Evolutionary conservation across 176 grass and related monocot species (phyloP).

Genomic region (Thinopyrum elongatum): DNA sequence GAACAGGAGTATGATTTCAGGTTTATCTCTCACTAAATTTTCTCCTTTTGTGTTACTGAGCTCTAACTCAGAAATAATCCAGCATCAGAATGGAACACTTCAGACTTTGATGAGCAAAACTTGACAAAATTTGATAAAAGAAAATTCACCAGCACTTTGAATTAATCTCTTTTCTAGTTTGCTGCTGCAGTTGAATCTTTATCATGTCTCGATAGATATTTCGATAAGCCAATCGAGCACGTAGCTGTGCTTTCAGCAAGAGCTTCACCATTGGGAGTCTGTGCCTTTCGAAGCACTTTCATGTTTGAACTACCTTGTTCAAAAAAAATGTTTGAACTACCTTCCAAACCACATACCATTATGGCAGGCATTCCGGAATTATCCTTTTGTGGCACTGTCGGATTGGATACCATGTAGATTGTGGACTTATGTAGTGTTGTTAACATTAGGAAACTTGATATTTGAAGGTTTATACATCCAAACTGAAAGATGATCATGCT

Average conservation of each 20-base stretch:
- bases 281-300: too few relatives aligned
- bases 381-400: background rate
- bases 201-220: too few relatives aligned
- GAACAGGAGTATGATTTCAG: conserved; percentile 30
- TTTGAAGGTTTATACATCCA: background rate
- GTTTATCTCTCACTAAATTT: conserved; percentile 8
- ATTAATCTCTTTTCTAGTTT: too few relatives aligned
- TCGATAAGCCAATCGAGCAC: too few relatives aligned
- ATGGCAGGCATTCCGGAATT: too few relatives aligned
- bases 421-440: background rate
- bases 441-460: background rate
- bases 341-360: too few relatives aligned
- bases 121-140: background rate
- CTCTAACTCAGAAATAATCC: background rate
- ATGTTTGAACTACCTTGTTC: too few relatives aligned
- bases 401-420: background rate
- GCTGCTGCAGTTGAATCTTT: too few relatives aligned
- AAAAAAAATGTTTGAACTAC: too few relatives aligned
- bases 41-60: background rate
- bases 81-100: background rate
- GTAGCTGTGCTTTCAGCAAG: too few relatives aligned
- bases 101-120: background rate
- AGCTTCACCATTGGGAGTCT: too few relatives aligned
- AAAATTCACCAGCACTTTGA: too few relatives aligned
- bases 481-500: background rate